These are phyloP conservation scores for Leccinum imitatum DNA, from an alignment of 768 basidiomycete genomes.

Conservation along the genomic window DNA sequence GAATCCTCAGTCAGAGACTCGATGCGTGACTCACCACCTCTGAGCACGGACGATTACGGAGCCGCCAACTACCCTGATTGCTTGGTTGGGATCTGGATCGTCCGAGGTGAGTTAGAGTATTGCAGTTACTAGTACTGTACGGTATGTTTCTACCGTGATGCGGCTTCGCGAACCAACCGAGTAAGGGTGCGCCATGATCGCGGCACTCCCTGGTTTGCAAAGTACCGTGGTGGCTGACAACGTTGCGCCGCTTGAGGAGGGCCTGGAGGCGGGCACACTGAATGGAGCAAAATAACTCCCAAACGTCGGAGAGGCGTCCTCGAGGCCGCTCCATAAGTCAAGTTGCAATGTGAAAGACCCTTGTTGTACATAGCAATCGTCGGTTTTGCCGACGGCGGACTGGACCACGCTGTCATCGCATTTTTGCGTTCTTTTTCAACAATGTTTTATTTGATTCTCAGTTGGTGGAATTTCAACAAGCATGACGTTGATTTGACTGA, in stretches of 20 bases:
- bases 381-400: constrained; percentile 14
- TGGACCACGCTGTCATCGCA: constrained; percentile 18
- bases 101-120: neutral
- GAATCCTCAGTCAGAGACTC: neutral
- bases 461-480: neutral
- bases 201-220: constrained; percentile 1
- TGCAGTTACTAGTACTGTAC: neutral
- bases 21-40: neutral
- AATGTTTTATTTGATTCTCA: neutral
- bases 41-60: neutral
- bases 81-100: neutral
- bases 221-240: neutral
- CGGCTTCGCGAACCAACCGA: constrained; percentile 1
- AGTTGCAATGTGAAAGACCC: constrained; percentile 5
- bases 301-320: constrained; percentile 24
- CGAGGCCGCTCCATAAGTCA: constrained; percentile 18
- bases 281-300: constrained; percentile 18
- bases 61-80: neutral
- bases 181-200: constrained; percentile 6
- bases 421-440: constrained; percentile 5
- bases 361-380: constrained; percentile 11
- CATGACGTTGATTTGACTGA: neutral
- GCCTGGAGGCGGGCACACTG: neutral
- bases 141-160: neutral
- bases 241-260: neutral